phyloP scores from a whole-genome alignment of 1,284 basidiomycete genomes.

The Gymnopus androsaceus region DNA sequence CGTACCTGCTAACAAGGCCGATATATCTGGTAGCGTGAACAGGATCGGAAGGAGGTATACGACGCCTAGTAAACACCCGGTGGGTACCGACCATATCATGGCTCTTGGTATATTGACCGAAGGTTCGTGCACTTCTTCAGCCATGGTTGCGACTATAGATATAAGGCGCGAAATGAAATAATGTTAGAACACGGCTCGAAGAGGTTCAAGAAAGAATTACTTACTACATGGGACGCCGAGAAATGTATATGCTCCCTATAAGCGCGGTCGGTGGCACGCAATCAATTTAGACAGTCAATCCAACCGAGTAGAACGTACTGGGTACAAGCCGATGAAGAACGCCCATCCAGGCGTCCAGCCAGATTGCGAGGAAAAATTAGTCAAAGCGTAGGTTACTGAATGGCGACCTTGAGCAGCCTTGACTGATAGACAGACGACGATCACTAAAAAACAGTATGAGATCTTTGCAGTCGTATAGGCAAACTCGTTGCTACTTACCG shows the following conservation, averaged over 20 bases:
- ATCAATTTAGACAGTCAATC: background rate
- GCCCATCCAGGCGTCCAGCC: slow-evolving; percentile 62
- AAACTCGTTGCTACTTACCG: slow-evolving; percentile 30
- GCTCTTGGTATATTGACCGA: slow-evolving; percentile 57
- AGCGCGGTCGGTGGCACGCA: too few relatives aligned
- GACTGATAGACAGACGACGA: slow-evolving; percentile 46
- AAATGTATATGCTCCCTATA: slow-evolving; percentile 46
- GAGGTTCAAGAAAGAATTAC: slow-evolving; percentile 11
- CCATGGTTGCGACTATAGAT: slow-evolving; percentile 58
- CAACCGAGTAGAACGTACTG: slow-evolving; percentile 35
- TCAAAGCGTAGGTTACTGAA: slow-evolving; percentile 47
- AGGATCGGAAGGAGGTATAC: slow-evolving; percentile 69
- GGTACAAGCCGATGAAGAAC: slow-evolving; percentile 57
- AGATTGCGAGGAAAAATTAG: slow-evolving; percentile 48
- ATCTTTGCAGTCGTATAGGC: background rate
- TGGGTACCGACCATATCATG: slow-evolving; percentile 62
- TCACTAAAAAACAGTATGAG: slow-evolving; percentile 29
- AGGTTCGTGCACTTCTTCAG: slow-evolving; percentile 66
- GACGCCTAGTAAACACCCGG: slow-evolving; percentile 60
- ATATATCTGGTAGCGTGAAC: slow-evolving; percentile 65
- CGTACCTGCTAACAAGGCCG: slow-evolving; percentile 51
- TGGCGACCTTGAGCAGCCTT: slow-evolving; percentile 51
- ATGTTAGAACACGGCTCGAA: background rate
- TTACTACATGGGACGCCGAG: slow-evolving; percentile 56
- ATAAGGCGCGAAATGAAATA: too few relatives aligned